Evolutionary conservation across 2,329 filamentous ascomycete genomes (phyloP), one percentile per base, ranked within the genome.

Genomic region (Sporothrix humicola): DNA sequence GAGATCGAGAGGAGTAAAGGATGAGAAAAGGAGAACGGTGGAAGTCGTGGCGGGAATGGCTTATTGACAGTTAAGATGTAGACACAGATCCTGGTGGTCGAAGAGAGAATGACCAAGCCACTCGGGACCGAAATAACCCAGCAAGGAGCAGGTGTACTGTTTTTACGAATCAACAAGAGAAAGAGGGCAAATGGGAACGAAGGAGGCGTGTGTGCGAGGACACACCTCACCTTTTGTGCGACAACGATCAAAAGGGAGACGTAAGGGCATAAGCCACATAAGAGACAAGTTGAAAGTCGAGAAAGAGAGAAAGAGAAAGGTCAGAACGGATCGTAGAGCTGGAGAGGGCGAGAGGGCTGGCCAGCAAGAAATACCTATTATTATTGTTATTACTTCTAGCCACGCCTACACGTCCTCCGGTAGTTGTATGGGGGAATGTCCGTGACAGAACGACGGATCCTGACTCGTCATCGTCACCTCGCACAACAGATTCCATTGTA

Each of bases 381-480:
- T 17, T 48, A 5, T 48, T 17, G 15, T 48, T 48, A 48, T 48
- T 48, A 13, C 5, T 56, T 37, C 31, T 7, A 6, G 31, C 31
- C 31, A 37, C 31, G 31, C 31, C 31, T 37, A 7, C 4, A 37
- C 31, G 31, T 37, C 31, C 20, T 61, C 54, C 54, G 69, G 69
- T 46, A 10, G 52, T 58, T 20, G 13, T 3, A 15, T 20, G 3
- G 68, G 68, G 68, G 68, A 44, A 58, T 70, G 50, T 48, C 68
- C 68, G 68, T 20, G 37, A 15, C 2, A 42, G 13, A 13, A n/a
- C 26, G 17, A 23, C 17, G 26, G 20, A 69, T 42, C 48, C 48
- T 42, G 17, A 69, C 48, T 54, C 23, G 48, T 69, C 66, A 54
- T 69, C 52, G 68, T 59, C 68, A 70, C 52, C 52, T 54, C 9